A percentile compares a stretch with the other conserved stretches of the same genome.
phyloP scores from a whole-genome alignment of 768 basidiomycete genomes.

The Boletus barrowsii region DNA sequence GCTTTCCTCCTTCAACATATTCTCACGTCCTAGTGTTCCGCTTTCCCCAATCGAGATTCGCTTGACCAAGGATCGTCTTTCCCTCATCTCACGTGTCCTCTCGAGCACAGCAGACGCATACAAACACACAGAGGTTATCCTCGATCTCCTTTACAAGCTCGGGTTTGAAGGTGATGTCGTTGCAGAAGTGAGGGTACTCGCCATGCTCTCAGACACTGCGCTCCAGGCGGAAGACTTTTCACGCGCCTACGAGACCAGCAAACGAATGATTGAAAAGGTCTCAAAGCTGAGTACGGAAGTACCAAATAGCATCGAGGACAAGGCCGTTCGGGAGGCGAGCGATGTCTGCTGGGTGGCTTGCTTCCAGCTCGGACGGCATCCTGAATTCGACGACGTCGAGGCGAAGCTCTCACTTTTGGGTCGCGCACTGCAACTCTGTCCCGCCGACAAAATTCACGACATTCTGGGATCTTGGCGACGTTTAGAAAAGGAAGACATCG shows the following conservation, averaged over 20 bases:
- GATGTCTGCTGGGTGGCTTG: conserved; percentile 91
- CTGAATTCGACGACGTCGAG: conserved; percentile 65
- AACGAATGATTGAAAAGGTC: conserved; percentile 67
- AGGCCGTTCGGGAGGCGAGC: conserved; percentile 52
- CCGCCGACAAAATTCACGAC: conserved; percentile 72
- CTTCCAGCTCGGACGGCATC: conserved; percentile 81
- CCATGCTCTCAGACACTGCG: conserved; percentile 90
- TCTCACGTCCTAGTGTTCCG: conserved; percentile 67
- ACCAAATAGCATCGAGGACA: conserved; percentile 33
- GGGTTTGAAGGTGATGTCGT: conserved; percentile 68
- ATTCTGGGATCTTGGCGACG: conserved; percentile 77
- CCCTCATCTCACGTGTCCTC: conserved; percentile 82
- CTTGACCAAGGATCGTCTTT: conserved; percentile 83
- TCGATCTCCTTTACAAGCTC: conserved; percentile 87
- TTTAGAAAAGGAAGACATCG: conserved; percentile 64
- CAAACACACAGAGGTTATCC: conserved; percentile 86
- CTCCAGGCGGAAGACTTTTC: conserved; percentile 77
- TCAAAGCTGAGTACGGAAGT: conserved; percentile 42
- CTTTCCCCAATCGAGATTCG: conserved; percentile 93
- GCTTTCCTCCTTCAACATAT: conserved; percentile 87
- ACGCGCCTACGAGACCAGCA: conserved; percentile 67
- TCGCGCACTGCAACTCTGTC: conserved; percentile 82
- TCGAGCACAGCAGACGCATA: conserved; percentile 84
- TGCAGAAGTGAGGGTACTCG: conserved; percentile 79
- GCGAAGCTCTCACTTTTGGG: conserved; percentile 73